Evolutionary conservation across 208 protist species (phyloP).

Genomic region (Tritrichomonas musculus): DNA sequence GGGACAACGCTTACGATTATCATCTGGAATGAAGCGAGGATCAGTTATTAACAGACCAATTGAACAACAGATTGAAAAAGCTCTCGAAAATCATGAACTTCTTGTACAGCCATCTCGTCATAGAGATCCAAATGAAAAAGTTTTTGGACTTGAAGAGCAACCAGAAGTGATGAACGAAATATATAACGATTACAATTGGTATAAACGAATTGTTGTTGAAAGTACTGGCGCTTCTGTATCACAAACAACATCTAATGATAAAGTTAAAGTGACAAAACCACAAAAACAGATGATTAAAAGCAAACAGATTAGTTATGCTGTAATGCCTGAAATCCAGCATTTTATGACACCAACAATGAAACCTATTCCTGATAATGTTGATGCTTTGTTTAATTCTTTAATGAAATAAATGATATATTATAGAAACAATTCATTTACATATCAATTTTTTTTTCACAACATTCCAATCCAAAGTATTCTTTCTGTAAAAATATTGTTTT

Average conservation of each 20-base stretch:
- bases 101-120: neutral
- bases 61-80: neutral
- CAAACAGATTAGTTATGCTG: neutral
- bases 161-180: neutral
- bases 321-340: neutral
- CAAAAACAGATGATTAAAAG: neutral
- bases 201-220: neutral
- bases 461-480: too few relatives aligned
- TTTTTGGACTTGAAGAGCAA: neutral
- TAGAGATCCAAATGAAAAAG: neutral
- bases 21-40: neutral
- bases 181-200: neutral
- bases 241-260: neutral
- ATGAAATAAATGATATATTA: constrained; percentile 21
- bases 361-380: neutral
- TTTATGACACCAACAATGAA: neutral
- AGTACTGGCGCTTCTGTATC: neutral
- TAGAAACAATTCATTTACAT: too few relatives aligned
- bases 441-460: too few relatives aligned
- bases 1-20: neutral
- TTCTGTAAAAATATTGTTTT: too few relatives aligned
- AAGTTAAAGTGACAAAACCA: neutral
- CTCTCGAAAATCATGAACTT: neutral
- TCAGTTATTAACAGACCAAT: constrained; percentile 28
- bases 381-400: constrained; percentile 20